These are phyloP conservation scores for Punctularia strigosozonata DNA, from an alignment of 768 basidiomycete genomes.

Conservation along the genomic window DNA sequence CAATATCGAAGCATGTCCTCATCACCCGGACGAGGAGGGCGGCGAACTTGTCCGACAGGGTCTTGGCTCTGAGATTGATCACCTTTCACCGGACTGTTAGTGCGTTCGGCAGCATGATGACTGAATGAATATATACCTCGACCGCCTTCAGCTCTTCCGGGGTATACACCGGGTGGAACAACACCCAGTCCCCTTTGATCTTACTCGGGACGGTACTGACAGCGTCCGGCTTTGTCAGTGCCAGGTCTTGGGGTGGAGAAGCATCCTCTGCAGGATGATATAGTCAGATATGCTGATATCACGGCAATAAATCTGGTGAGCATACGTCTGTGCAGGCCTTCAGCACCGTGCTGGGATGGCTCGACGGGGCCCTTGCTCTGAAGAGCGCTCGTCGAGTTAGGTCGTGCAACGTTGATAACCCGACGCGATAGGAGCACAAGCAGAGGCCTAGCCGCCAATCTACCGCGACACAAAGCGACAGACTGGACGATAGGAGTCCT, in stretches of 20 bases:
- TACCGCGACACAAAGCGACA: not conserved
- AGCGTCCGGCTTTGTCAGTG: not conserved
- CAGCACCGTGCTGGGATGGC: not conserved
- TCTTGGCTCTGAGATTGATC: slow-evolving; percentile 52
- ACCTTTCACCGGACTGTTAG: slow-evolving; percentile 37
- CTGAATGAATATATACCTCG: slow-evolving; percentile 30
- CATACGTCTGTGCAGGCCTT: not conserved
- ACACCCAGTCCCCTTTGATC: slow-evolving; percentile 67
- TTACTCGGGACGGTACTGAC: too few species aligned
- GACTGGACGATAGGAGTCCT: not conserved
- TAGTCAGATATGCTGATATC: not conserved
- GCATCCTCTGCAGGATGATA: not conserved
- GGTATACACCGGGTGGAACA: slow-evolving; percentile 90
- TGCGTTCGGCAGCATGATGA: not conserved
- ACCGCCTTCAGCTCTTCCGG: slow-evolving; percentile 61
- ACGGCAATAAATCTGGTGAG: not conserved
- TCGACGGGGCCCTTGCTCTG: not conserved
- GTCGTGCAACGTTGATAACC: not conserved
- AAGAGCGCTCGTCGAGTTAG: not conserved
- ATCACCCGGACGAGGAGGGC: slow-evolving; percentile 28
- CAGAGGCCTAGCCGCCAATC: not conserved
- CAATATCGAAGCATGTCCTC: slow-evolving; percentile 68
- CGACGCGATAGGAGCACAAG: not conserved
- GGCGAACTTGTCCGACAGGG: slow-evolving; percentile 65
- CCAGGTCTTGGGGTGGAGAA: not conserved